Evolutionary conservation across 768 basidiomycete species (phyloP), one percentile per base, ranked within the genome.

Genomic region (Trametes villosa): DNA sequence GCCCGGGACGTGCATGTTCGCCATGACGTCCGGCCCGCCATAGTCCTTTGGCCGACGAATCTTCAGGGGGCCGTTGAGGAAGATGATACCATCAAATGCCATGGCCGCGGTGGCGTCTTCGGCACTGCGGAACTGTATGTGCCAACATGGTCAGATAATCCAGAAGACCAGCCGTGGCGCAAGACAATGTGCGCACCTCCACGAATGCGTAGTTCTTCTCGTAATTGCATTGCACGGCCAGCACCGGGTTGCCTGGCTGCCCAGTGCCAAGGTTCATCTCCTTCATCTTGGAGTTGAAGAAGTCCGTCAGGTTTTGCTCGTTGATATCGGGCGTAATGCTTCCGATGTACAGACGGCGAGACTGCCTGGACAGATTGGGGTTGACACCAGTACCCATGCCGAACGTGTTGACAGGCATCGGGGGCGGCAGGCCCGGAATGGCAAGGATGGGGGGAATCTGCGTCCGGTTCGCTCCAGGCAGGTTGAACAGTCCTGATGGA

Each of bases 161-260:
- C 12, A 50, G 33, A 41, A 22, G 34, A 49, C 44, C 31, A 5
- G 45, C 44, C 40, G 45, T 20, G 26, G 20, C 30, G 18, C 26
- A 34, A 29, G 17, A 17, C 20, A 12, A 34, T 41, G 70, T 38
- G 70, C 81, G 64, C 72, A 96, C 96, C 82, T 99, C 97, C 53
- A 98, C 91, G 72, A 98, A 99, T 1, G 97, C 97, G 71, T 98
- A 99, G 68, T 94, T 95, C 81, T 98, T 99, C 75, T 98, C 97
- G 69, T 95, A 95, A 71, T 98, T 98, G 78, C 97, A 91, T 70
- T 96, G 94, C 6, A 97, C 94, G 20, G 90, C 90, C 31, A 96
- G 82, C 31, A 98, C 94, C 11, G 96, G 93, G 64, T 94, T 94
- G 22, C 93, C 94, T 24, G 91, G 85, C 20, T 83, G 85, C 29